These are phyloP conservation scores for Russula griseocarnosa DNA, from an alignment of 768 basidiomycete species.

Conservation along the genomic window DNA sequence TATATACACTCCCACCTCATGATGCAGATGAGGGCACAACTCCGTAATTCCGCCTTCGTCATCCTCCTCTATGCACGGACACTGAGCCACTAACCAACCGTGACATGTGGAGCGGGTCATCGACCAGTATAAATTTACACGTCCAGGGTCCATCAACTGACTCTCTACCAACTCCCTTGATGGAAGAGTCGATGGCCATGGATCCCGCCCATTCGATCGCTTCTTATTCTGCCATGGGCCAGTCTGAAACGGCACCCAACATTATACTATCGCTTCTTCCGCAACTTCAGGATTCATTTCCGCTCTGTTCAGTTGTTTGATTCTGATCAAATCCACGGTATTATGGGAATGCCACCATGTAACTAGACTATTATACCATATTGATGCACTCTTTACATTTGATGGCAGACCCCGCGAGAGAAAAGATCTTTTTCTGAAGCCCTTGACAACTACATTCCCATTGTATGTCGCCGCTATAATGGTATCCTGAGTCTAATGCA, in stretches of 20 bases:
- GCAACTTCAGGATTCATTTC: neutral
- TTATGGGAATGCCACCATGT: slow-evolving; percentile 3
- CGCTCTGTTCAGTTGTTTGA: slow-evolving; percentile 1
- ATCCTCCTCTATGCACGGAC: neutral
- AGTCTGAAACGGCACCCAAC: neutral
- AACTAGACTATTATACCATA: neutral
- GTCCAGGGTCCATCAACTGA: slow-evolving; percentile 10
- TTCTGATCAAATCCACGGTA: slow-evolving; percentile 19
- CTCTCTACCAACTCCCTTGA: neutral
- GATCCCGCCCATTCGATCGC: neutral
- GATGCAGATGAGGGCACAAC: neutral
- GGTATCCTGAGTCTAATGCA: neutral
- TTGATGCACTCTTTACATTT: too few species aligned
- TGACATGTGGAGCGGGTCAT: neutral
- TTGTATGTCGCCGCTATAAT: slow-evolving; percentile 2
- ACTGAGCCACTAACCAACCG: neutral
- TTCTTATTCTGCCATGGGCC: too few species aligned
- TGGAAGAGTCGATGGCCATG: neutral
- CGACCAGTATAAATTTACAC: neutral
- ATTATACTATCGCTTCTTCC: neutral
- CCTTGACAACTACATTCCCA: slow-evolving; percentile 2
- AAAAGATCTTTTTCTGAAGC: neutral
- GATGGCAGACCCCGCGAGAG: slow-evolving; percentile 7
- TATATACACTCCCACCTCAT: neutral
- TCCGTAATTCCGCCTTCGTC: neutral